Base-by-base conservation (phyloP, 768 basidiomycete genomes). In the Imleria badia region DNA sequence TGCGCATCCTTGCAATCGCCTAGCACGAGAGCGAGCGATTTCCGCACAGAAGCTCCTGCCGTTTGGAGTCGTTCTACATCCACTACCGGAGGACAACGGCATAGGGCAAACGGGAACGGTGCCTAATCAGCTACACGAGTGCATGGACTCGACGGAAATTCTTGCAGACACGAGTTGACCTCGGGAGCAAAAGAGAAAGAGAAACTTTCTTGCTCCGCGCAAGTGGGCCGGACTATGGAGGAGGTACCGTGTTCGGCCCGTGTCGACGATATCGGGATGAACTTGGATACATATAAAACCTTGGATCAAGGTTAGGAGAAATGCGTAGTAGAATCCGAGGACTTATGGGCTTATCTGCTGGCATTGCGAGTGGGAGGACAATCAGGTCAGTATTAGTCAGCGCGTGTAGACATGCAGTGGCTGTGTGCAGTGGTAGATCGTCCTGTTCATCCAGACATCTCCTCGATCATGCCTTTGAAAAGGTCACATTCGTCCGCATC, bases 401-500 rank as follows among this genome's bases (percentile, higher is more conserved):
- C 26, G 26, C 26, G 26, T 6, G 26, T 26, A 26, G 26, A 26
- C 26, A 26, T 4, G 26, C 26, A 22, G 54, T 56, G 55, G 55
- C 55, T 58, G 55, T 57, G 54, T 6, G n/a, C n/a, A n/a, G n/a
- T n/a, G 20, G 10, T n/a, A 12, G 39, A 40, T 12, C 39, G n/a
- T 40, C 13, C 6, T 26, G 26, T 26, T 26, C 26, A 26, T 26
- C 26, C 26, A 26, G 26, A 26, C 26, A 26, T 26, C 26, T 26
- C 6, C 26, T 42, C 14, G 5, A 63, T 26, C 26, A 26, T 67
- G 65, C 38, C 51, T 34, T 19, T 11, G 3, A 65, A 63, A 45
- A 50, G 61, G 33, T 34, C 59, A 0, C 54, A n/a, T 23, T 51
- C 60, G 5, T 51, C 56, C 12, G 4, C 34, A 44, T 48, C 26